Percentiles rank a stretch among this genome's conserved stretches.
Evolutionary conservation across 371 early-diverging fungal species (phyloP).

Genomic region (Saksenaea vasiformis): DNA sequence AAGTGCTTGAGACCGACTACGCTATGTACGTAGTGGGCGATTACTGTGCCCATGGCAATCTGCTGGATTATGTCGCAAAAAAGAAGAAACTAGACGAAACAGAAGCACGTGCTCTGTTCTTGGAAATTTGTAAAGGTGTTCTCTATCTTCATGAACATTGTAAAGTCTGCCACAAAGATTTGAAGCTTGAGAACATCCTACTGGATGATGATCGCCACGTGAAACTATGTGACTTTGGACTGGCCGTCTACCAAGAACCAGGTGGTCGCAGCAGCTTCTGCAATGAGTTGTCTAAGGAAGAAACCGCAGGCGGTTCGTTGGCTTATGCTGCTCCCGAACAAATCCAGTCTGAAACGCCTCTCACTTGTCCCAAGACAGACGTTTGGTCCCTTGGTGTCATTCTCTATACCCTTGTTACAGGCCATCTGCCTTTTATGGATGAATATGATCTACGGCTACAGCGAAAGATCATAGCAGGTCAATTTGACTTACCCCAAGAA

Average conservation of each 20-base stretch:
- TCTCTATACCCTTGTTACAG: slow-evolving; percentile 71
- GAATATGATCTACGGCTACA: slow-evolving; percentile 73
- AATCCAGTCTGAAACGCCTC: slow-evolving; percentile 36
- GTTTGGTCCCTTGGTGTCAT: slow-evolving; percentile 88
- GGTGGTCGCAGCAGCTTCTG: background rate
- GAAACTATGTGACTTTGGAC: slow-evolving; percentile 92
- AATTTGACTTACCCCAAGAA: slow-evolving; percentile 41
- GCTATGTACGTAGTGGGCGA: slow-evolving; percentile 73
- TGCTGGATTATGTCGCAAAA: slow-evolving; percentile 40
- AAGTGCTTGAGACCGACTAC: slow-evolving; percentile 64
- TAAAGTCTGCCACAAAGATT: slow-evolving; percentile 84
- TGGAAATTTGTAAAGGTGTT: slow-evolving; percentile 74
- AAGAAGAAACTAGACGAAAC: slow-evolving; percentile 38
- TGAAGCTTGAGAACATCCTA: slow-evolving; percentile 94
- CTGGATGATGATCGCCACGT: slow-evolving; percentile 48
- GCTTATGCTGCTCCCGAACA: slow-evolving; percentile 86
- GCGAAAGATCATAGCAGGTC: slow-evolving; percentile 59
- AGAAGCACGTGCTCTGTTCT: slow-evolving; percentile 54
- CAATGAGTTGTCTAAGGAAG: slow-evolving; percentile 5
- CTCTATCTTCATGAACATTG: slow-evolving; percentile 78
- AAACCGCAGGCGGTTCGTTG: slow-evolving; percentile 63
- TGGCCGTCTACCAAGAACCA: slow-evolving; percentile 56
- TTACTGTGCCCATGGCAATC: slow-evolving; percentile 59
- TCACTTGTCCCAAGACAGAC: slow-evolving; percentile 63
- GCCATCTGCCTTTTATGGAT: slow-evolving; percentile 78